Evolutionary conservation across 208 protist species (phyloP).

Genomic region (Trypanosoma mega): DNA sequence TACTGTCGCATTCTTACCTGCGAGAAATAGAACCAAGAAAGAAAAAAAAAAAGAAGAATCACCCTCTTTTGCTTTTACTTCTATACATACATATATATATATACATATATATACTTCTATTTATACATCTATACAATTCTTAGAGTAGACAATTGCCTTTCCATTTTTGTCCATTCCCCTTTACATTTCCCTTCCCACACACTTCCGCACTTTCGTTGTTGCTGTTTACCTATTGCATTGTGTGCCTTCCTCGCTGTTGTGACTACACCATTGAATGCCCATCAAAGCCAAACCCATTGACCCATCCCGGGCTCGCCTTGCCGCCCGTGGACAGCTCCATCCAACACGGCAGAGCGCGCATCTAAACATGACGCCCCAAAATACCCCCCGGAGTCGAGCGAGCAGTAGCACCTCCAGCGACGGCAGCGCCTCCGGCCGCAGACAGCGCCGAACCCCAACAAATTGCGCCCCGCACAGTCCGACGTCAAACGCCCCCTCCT

Average conservation of each 20-base stretch:
- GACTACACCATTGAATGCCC: slow-evolving; percentile 47
- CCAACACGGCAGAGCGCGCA: neutral
- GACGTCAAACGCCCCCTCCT: neutral
- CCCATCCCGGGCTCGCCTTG: slow-evolving; percentile 43
- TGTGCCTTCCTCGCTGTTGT: too few relatives aligned
- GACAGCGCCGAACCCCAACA: neutral
- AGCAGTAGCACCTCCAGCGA: slow-evolving; percentile 9
- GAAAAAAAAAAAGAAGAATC: slow-evolving; percentile 16
- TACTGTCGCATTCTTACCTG: too few relatives aligned
- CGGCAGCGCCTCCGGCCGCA: slow-evolving; percentile 7
- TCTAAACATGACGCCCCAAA: neutral
- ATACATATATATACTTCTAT: too few relatives aligned
- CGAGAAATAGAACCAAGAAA: too few relatives aligned
- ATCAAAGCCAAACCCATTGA: slow-evolving; percentile 81
- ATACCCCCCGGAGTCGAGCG: neutral
- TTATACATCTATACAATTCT: too few relatives aligned
- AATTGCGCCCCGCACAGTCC: neutral
- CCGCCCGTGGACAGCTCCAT: slow-evolving; percentile 43
- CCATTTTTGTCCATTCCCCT: too few relatives aligned
- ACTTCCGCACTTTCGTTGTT: too few relatives aligned
- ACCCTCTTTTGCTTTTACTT: neutral
- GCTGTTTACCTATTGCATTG: too few relatives aligned
- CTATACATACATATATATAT: slow-evolving; percentile 4
- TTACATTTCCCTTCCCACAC: too few relatives aligned
- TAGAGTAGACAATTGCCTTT: too few relatives aligned